Conservation (phyloP, 2,329 filamentous ascomycete genomes). For the Teratosphaeria zuluensis region DNA sequence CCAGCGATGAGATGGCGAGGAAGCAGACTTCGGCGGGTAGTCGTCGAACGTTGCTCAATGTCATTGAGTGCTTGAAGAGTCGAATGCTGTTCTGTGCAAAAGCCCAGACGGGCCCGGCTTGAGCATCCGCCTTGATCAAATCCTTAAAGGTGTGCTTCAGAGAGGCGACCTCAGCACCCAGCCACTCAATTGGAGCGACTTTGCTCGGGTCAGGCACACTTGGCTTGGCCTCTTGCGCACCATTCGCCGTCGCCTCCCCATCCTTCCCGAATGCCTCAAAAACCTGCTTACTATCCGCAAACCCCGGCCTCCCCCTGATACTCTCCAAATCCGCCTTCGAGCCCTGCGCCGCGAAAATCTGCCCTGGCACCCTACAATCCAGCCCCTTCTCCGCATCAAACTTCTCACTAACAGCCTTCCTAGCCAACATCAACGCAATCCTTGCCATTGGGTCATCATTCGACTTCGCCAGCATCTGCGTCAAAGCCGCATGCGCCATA, state of each 20-base stretch:
- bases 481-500: conserved; percentile 27
- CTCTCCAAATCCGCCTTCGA: conserved; percentile 17
- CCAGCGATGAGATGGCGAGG: conserved; percentile 23
- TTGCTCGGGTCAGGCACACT: conserved; percentile 2
- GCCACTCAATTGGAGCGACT: conserved; percentile 11
- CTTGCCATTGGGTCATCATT: conserved; percentile 21
- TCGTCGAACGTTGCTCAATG: conserved; percentile 9
- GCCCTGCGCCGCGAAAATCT: conserved; percentile 23
- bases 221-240: neutral
- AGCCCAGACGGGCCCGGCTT: conserved; percentile 7
- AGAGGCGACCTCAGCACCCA: conserved; percentile 11
- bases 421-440: conserved; percentile 20
- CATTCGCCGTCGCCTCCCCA: conserved; percentile 2
- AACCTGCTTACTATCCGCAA: conserved; percentile 20
- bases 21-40: conserved; percentile 23
- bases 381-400: conserved; percentile 21
- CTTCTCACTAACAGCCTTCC: conserved; percentile 23
- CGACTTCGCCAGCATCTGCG: conserved; percentile 19
- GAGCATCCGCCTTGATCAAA: conserved; percentile 6
- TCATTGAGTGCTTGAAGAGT: conserved; percentile 15
- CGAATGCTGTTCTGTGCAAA: conserved; percentile 18
- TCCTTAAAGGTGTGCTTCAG: conserved; percentile 16
- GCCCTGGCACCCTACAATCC: conserved; percentile 23
- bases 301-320: conserved; percentile 10
- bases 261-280: conserved; percentile 14